Conservation (phyloP, 1,139 yeast species). For the Wickerhamomyces sp. region DNA sequence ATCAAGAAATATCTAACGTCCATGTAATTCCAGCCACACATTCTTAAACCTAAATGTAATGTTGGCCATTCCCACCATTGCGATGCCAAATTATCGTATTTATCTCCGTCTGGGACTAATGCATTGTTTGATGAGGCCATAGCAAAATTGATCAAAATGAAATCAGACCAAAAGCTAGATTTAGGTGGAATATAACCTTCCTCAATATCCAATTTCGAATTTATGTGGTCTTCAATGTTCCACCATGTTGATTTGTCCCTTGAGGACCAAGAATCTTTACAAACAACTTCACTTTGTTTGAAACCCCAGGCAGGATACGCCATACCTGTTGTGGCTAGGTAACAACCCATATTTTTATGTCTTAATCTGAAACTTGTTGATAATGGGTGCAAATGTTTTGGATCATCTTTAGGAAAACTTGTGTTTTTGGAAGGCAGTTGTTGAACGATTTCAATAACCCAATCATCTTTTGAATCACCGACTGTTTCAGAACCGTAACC, state of each 20-base stretch:
- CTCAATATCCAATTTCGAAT: slow-evolving; percentile 39
- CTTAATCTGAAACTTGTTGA: slow-evolving; percentile 65
- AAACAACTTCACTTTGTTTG: slow-evolving; percentile 75
- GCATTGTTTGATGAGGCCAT: slow-evolving; percentile 82
- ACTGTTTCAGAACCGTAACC: slow-evolving; percentile 56
- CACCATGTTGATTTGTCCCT: slow-evolving; percentile 74
- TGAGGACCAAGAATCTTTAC: slow-evolving; percentile 46
- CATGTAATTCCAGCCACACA: slow-evolving; percentile 59
- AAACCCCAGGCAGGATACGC: slow-evolving; percentile 80
- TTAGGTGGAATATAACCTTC: slow-evolving; percentile 54
- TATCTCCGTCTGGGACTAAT: slow-evolving; percentile 67
- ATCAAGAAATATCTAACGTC: slow-evolving; percentile 54
- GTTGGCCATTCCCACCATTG: slow-evolving; percentile 85
- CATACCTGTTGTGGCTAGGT: slow-evolving; percentile 67
- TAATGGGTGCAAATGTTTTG: slow-evolving; percentile 52
- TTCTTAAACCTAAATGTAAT: slow-evolving; percentile 55
- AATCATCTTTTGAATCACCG: slow-evolving; percentile 65
- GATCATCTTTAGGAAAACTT: slow-evolving; percentile 33
- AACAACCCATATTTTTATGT: slow-evolving; percentile 64
- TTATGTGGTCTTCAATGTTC: slow-evolving; percentile 69
- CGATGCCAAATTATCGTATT: slow-evolving; percentile 59
- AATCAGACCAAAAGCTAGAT: slow-evolving; percentile 68
- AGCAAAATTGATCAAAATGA: slow-evolving; percentile 62
- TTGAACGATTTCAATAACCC: slow-evolving; percentile 62
- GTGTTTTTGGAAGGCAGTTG: slow-evolving; percentile 53